Percentiles rank a stretch among this genome's conserved stretches.
Evolutionary conservation across 305 asterid genomes (phyloP).

Genomic region (Striga hermonthica): DNA sequence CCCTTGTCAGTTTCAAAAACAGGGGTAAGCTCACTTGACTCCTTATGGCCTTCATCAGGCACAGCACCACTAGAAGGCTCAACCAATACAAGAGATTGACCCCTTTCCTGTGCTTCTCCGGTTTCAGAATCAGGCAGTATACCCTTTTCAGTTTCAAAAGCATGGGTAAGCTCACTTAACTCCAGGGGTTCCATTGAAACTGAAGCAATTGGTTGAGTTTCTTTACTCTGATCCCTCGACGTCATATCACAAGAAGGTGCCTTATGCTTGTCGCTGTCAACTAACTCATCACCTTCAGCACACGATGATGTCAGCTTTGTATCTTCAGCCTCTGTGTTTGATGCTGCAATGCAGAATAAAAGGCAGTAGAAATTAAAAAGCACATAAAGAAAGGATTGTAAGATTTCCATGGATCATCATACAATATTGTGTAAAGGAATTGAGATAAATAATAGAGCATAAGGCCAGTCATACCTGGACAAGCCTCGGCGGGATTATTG

Average conservation of each 20-base stretch:
- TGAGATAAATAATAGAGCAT: constrained; percentile 12
- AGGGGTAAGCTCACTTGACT: constrained; percentile 35
- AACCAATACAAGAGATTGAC: constrained; percentile 35
- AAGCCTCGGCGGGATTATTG: constrained; percentile 31
- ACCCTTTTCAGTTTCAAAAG: constrained; percentile 36
- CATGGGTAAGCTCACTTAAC: constrained; percentile 35
- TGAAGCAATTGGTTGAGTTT: constrained; percentile 37
- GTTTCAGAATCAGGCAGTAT: constrained; percentile 32
- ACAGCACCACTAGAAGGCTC: constrained; percentile 39
- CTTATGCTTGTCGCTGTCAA: constrained; percentile 33
- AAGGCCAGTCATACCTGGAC: constrained; percentile 41
- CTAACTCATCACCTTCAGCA: constrained; percentile 32
- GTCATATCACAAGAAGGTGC: constrained; percentile 33
- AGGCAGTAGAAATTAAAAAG: constrained; percentile 27
- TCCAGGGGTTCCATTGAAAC: constrained; percentile 33
- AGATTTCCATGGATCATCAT: constrained; percentile 18
- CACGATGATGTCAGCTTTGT: constrained; percentile 35
- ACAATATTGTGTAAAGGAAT: constrained; percentile 12
- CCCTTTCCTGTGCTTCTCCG: constrained; percentile 31
- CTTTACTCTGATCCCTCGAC: constrained; percentile 35
- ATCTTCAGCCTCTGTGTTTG: constrained; percentile 44
- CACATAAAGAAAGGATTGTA: constrained; percentile 13
- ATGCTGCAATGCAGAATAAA: constrained; percentile 42
- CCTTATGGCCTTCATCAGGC: constrained; percentile 31
- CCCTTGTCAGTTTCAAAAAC: constrained; percentile 38